Percentiles rank a stretch among this genome's conserved stretches.
These are phyloP conservation scores for Paraleonurus japonicus DNA, from an alignment of 257 asterid genomes.

Conservation along the genomic window DNA sequence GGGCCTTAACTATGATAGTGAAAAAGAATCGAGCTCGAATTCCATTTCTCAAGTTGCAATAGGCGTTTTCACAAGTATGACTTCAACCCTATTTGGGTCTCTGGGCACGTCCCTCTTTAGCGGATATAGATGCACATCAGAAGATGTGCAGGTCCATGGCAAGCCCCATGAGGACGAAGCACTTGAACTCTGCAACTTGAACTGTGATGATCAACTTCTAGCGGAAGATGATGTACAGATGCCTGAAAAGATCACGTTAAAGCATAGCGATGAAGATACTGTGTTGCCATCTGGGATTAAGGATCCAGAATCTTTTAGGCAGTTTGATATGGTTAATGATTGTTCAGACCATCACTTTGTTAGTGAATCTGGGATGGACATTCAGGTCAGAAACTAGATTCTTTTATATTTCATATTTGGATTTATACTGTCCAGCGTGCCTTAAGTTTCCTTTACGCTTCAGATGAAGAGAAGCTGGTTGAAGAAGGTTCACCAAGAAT, in stretches of 20 bases:
- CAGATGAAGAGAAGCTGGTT: constrained; percentile 77
- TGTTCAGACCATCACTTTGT: constrained; percentile 86
- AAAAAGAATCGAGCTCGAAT: constrained; percentile 36
- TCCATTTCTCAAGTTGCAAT: constrained; percentile 64
- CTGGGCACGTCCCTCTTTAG: constrained; percentile 44
- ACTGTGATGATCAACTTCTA: constrained; percentile 26
- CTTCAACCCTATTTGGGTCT: constrained; percentile 57
- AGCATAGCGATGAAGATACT: constrained; percentile 32
- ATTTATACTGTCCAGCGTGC: neutral
- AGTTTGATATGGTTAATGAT: constrained; percentile 78
- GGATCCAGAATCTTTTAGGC: constrained; percentile 42
- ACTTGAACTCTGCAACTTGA: constrained; percentile 41
- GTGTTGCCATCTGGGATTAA: constrained; percentile 39
- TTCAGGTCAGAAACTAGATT: constrained; percentile 44
- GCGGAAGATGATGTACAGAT: constrained; percentile 29
- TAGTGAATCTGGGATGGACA: constrained; percentile 46
- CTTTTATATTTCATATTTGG: neutral
- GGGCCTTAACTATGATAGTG: constrained; percentile 30
- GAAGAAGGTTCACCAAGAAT: constrained; percentile 84
- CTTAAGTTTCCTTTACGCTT: constrained; percentile 22
- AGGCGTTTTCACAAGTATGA: constrained; percentile 48
- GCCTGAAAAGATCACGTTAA: constrained; percentile 29
- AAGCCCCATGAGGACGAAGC: constrained; percentile 40
- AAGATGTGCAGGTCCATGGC: constrained; percentile 24
- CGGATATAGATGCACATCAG: constrained; percentile 43